Conservation (phyloP, 345 rosid genomes). For the Citrus medica region DNA sequence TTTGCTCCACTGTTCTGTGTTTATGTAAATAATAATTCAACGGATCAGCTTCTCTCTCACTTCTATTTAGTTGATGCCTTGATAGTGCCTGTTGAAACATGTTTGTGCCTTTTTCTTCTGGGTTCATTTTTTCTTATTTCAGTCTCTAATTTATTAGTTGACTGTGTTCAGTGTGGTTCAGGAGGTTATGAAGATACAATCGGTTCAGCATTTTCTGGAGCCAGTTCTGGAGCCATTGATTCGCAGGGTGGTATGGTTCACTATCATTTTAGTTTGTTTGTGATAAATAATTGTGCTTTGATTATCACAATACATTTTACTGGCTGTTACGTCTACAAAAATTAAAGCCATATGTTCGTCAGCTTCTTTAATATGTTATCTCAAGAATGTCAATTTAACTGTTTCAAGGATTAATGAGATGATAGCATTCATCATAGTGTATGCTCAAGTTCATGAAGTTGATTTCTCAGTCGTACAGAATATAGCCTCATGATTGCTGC, state of each 20-base stretch:
- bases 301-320: background rate
- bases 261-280: background rate
- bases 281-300: background rate
- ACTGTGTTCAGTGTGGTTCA: slow-evolving; percentile 72
- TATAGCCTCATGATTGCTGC: background rate
- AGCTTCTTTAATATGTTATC: background rate
- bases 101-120: background rate
- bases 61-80: background rate
- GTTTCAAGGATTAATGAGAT: background rate
- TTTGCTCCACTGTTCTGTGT: background rate
- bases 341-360: background rate
- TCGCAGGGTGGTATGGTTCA: slow-evolving; percentile 80
- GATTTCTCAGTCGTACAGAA: background rate
- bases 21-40: background rate
- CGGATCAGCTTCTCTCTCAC: background rate
- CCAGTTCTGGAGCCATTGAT: slow-evolving; percentile 91
- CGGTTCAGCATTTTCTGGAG: slow-evolving; percentile 72
- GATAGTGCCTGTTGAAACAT: background rate
- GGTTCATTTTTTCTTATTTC: background rate
- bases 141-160: slow-evolving; percentile 22
- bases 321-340: background rate
- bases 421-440: background rate
- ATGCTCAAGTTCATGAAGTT: no score
- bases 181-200: slow-evolving; percentile 76
- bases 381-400: background rate